Evolutionary conservation across 768 basidiomycete species (phyloP), one percentile per base, ranked within the genome.

Genomic region (Chalciporus chontae): DNA sequence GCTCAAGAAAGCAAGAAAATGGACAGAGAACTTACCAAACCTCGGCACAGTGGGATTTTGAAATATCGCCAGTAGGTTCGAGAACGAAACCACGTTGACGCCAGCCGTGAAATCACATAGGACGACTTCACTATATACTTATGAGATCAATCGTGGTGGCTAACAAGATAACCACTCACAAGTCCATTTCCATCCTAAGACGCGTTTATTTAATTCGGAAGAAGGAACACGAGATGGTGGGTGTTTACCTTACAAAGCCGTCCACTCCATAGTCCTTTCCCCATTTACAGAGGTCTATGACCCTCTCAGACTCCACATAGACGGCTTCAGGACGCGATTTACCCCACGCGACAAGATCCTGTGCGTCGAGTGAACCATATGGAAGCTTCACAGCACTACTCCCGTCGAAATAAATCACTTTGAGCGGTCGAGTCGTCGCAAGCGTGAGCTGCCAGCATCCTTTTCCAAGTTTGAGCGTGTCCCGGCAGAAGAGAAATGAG

Each of bases 101-200:
- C 74, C 75, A 1, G 60, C 55, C 0, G 62, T 68, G 51, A 79
- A 77, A 52, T 77, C 67, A 53, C 77, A 79, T 8, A 77, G 61
- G 72, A 77, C 75, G 13, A 77, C 63, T 61, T 79, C 78, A 50
- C 76, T 77, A 40, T 3, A 50, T 14, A 5, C 21, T 23, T 42
- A n/a, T 40, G 15, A 48, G 8, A 34, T 8, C 27, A 6, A 18
- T 21, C 19, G 21, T 10, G 4, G 13, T 13, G 11, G 19, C n/a
- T 10, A 10, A 36, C 1, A 36, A 46, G 5, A 27, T 13, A 40
- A 69, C 70, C 67, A 61, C 74, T 55, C 53, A 77, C 75, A 79
- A 77, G 53, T 74, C 68, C 67, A 73, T 70, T 68, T 75, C 72
- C 76, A 77, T 77, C 50, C 73, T 76, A 38, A 21, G 6, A 43